Percentiles rank a stretch among this genome's conserved stretches.
phyloP scores from a whole-genome alignment of 805 yeast genomes.

The Candida caryicola region DNA sequence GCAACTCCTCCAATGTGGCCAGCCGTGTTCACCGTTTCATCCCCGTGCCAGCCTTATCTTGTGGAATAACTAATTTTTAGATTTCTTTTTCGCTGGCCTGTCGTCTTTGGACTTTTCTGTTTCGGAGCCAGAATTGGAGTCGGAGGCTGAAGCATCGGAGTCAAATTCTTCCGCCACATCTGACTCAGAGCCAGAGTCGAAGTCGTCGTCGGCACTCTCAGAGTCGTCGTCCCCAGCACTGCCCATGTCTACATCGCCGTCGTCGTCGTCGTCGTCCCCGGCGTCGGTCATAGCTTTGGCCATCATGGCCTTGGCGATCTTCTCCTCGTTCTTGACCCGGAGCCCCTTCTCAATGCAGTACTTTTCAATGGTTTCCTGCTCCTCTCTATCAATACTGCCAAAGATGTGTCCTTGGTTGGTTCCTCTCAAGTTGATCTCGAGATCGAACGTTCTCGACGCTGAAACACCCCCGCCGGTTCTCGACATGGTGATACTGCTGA shows the following conservation, averaged over 20 bases:
- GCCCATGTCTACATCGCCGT: conserved; percentile 50
- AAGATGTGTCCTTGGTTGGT: conserved; percentile 71
- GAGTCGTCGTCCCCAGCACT: conserved; percentile 74
- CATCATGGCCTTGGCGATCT: conserved; percentile 77
- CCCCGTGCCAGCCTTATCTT: not conserved
- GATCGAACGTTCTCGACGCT: conserved; percentile 86
- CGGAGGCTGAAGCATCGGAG: conserved; percentile 51
- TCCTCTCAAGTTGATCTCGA: conserved; percentile 70
- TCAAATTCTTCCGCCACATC: conserved; percentile 86
- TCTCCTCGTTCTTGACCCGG: conserved; percentile 83
- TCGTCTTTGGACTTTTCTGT: conserved; percentile 18
- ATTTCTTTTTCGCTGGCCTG: conserved; percentile 14
- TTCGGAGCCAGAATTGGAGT: conserved; percentile 29
- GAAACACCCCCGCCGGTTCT: conserved; percentile 78
- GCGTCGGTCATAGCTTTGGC: conserved; percentile 69
- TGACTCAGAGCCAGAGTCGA: conserved; percentile 57
- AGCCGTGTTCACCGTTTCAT: not conserved
- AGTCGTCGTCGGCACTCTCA: conserved; percentile 86
- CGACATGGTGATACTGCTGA: conserved; percentile 73
- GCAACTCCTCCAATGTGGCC: too few relatives aligned
- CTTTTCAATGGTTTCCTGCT: conserved; percentile 74
- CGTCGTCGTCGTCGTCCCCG: conserved; percentile 47
- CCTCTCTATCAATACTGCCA: conserved; percentile 87
- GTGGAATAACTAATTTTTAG: conserved; percentile 13
- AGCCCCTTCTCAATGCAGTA: conserved; percentile 77